phyloP scores from a whole-genome alignment of 2,329 filamentous ascomycete species.

The Penicillium sp. region DNA sequence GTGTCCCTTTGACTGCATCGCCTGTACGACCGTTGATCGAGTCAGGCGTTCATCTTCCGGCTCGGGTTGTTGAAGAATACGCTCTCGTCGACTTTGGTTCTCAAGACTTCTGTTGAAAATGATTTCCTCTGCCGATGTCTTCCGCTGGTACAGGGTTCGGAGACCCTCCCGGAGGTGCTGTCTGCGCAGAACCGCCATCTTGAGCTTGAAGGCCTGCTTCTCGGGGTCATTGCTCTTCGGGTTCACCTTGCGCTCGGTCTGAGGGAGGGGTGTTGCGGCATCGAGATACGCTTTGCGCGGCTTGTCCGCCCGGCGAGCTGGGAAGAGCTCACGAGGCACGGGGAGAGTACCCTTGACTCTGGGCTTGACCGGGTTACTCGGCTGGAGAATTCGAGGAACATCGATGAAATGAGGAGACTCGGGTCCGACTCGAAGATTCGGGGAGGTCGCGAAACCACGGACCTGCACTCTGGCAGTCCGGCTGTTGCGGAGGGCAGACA shows the following conservation, averaged over 20 bases:
- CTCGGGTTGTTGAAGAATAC: constrained; percentile 62
- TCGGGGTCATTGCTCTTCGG: constrained; percentile 46
- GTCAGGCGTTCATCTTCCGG: constrained; percentile 76
- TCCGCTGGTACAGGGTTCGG: constrained; percentile 66
- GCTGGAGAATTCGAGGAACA: constrained; percentile 74
- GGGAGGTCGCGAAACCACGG: constrained; percentile 41
- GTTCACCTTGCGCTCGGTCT: constrained; percentile 31
- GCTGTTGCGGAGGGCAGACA: constrained; percentile 40
- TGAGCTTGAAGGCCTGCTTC: constrained; percentile 65
- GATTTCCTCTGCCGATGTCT: constrained; percentile 47
- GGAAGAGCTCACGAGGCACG: constrained; percentile 78
- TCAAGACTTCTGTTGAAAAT: constrained; percentile 44
- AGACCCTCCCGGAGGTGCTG: constrained; percentile 72
- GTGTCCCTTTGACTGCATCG: constrained; percentile 51
- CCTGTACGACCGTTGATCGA: constrained; percentile 61
- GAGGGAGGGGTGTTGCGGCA: constrained; percentile 59
- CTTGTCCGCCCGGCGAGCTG: constrained; percentile 61
- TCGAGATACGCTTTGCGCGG: constrained; percentile 61
- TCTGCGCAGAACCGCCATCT: constrained; percentile 71
- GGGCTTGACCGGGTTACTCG: constrained; percentile 53
- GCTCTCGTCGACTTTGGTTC: constrained; percentile 53
- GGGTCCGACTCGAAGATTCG: constrained; percentile 52
- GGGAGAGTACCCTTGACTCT: constrained; percentile 76
- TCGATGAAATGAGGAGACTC: constrained; percentile 88
- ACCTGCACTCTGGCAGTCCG: constrained; percentile 38